Percentiles rank a stretch among this genome's conserved stretches.
Evolutionary conservation across 2,329 filamentous ascomycete genomes (phyloP).

Genomic region (Moelleriella libera): DNA sequence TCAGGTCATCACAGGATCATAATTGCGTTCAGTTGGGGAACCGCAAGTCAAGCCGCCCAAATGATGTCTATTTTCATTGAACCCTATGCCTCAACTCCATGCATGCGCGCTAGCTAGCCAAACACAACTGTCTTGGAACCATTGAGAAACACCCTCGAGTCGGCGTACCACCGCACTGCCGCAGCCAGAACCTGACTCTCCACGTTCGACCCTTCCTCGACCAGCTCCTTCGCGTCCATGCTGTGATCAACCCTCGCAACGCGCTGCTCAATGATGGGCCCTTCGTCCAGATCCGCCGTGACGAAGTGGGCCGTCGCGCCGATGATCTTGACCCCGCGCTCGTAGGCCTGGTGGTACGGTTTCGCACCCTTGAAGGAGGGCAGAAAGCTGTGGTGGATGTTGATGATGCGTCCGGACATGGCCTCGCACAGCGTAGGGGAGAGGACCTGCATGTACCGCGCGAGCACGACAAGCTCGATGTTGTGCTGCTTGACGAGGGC

Average conservation of each 20-base stretch:
- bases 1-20: too few relatives aligned
- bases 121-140: slow-evolving; percentile 72
- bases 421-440: slow-evolving; percentile 59
- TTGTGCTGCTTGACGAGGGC: slow-evolving; percentile 53
- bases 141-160: slow-evolving; percentile 65
- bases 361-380: slow-evolving; percentile 80
- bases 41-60: too few relatives aligned
- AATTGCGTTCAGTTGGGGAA: too few relatives aligned
- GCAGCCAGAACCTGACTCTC: slow-evolving; percentile 72
- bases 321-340: slow-evolving; percentile 78
- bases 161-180: slow-evolving; percentile 73
- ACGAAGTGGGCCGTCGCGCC: slow-evolving; percentile 79
- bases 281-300: slow-evolving; percentile 72
- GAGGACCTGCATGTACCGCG: slow-evolving; percentile 80
- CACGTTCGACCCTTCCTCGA: slow-evolving; percentile 69
- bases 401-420: slow-evolving; percentile 81
- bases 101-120: slow-evolving; percentile 4
- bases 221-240: slow-evolving; percentile 61
- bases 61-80: neutral
- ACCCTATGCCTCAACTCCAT: neutral
- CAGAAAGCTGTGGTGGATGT: slow-evolving; percentile 81
- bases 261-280: slow-evolving; percentile 78
- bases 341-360: slow-evolving; percentile 79
- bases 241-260: slow-evolving; percentile 64
- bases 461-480: slow-evolving; percentile 68